phyloP scores from a whole-genome alignment of 495 filamentous ascomycete genomes.

The Podospora bellae-mahoneyi region DNA sequence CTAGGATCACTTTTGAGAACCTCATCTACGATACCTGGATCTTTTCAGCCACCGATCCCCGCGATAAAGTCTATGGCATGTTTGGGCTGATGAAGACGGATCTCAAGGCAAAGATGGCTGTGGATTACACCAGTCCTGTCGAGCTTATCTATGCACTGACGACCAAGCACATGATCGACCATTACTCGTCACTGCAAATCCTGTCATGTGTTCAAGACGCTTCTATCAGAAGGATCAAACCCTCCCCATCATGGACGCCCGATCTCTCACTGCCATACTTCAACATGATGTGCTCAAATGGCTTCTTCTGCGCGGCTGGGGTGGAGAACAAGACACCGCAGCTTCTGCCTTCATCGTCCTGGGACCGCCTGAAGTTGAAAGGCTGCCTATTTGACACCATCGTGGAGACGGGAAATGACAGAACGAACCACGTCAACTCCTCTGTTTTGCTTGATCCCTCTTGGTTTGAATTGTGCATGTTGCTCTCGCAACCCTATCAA shows the following conservation, averaged over 20 bases:
- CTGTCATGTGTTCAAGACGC: slow-evolving; percentile 16
- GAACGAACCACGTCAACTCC: background rate
- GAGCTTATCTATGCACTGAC: slow-evolving; percentile 10
- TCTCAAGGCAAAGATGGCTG: slow-evolving; percentile 5
- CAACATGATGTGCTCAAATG: slow-evolving; percentile 18
- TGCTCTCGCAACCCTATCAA: slow-evolving; percentile 13
- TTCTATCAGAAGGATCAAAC: slow-evolving; percentile 7
- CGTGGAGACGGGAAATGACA: background rate
- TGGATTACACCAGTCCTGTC: slow-evolving; percentile 13
- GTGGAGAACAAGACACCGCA: background rate
- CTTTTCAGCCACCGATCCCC: slow-evolving; percentile 14
- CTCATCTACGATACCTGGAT: background rate
- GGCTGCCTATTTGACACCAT: background rate
- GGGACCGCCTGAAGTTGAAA: background rate
- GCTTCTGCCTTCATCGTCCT: background rate
- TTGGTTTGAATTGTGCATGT: slow-evolving; percentile 7
- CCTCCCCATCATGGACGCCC: slow-evolving; percentile 16
- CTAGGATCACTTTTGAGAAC: background rate
- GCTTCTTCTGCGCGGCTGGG: slow-evolving; percentile 6
- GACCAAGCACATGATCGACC: slow-evolving; percentile 13
- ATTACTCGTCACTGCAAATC: slow-evolving; percentile 9
- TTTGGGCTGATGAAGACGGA: slow-evolving; percentile 6
- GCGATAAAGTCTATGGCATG: slow-evolving; percentile 21
- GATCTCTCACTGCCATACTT: slow-evolving; percentile 16
- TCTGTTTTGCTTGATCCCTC: background rate